Evolutionary conservation across 1,139 yeast genomes (phyloP).

Genomic region (Taphrina populina): DNA sequence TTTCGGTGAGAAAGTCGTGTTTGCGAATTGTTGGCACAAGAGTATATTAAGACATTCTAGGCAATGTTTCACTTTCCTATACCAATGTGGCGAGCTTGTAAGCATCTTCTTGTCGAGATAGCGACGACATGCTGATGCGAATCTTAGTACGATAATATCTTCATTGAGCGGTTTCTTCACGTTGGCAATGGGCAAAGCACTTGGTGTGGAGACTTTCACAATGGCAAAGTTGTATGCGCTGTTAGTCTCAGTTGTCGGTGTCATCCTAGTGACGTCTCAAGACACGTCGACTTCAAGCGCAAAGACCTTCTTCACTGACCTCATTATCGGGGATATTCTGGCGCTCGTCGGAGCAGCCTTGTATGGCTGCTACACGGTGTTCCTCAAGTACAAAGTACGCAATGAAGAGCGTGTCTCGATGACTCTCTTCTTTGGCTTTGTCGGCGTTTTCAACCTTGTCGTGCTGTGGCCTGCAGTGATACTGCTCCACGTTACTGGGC

Average conservation of each 20-base stretch:
- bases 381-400: slow-evolving; percentile 69
- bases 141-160: slow-evolving; percentile 78
- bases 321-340: slow-evolving; percentile 70
- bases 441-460: slow-evolving; percentile 75
- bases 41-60: too few relatives aligned
- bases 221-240: slow-evolving; percentile 66
- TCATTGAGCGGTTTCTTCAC: slow-evolving; percentile 94
- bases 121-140: background rate
- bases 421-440: slow-evolving; percentile 88
- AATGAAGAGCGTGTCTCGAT: slow-evolving; percentile 76
- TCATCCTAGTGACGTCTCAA: slow-evolving; percentile 67
- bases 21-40: too few relatives aligned
- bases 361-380: slow-evolving; percentile 87
- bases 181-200: slow-evolving; percentile 71
- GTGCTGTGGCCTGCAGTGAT: slow-evolving; percentile 82
- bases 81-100: slow-evolving; percentile 35
- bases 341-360: slow-evolving; percentile 82
- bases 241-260: slow-evolving; percentile 72
- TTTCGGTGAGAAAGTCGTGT: slow-evolving; percentile 80
- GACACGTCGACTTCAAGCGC: slow-evolving; percentile 46
- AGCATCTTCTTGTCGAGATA: background rate
- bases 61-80: slow-evolving; percentile 26
- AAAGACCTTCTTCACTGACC: slow-evolving; percentile 47
- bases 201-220: slow-evolving; percentile 68
- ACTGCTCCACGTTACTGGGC: slow-evolving; percentile 58